phyloP scores from a whole-genome alignment of 2,329 filamentous ascomycete genomes.

The Tolypocladium tundrense region DNA sequence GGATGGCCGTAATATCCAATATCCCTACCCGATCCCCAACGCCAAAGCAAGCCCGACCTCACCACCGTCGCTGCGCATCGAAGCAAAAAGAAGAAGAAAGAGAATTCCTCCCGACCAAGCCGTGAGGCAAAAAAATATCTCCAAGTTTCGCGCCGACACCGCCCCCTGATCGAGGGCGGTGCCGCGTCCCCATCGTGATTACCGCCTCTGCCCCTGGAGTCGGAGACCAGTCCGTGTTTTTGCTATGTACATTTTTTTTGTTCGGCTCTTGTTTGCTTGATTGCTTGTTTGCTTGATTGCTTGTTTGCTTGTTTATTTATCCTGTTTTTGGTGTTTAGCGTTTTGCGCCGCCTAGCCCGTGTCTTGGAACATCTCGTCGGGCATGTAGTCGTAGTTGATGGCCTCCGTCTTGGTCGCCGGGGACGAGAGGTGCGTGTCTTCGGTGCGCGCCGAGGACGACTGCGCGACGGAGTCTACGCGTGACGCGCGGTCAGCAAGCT shows the following conservation, averaged over 20 bases:
- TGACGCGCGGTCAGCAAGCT: not conserved
- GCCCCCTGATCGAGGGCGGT: not conserved
- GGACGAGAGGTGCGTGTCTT: not conserved
- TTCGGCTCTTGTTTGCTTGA: not conserved
- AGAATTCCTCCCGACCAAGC: not conserved
- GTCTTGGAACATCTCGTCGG: constrained; percentile 20
- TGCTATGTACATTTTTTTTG: not conserved
- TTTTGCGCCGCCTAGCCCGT: not conserved
- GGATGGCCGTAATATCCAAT: not conserved
- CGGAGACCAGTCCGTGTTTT: not conserved
- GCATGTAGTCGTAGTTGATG: constrained; percentile 26
- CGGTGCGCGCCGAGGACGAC: not conserved
- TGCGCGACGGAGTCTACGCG: not conserved
- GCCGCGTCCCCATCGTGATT: not conserved
- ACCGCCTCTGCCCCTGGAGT: not conserved
- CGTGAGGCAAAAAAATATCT: not conserved
- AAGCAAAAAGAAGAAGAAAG: not conserved
- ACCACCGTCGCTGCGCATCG: not conserved
- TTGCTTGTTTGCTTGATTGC: too few species aligned
- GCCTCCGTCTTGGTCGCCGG: not conserved
- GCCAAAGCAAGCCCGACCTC: not conserved
- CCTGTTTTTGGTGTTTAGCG: not conserved
- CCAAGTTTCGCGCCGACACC: not conserved
- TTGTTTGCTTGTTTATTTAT: not conserved
- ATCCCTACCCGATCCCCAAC: not conserved